These are phyloP conservation scores for Physcomitrellopsis africana DNA, from an alignment of 225 moss, liverwort and hornwort genomes.

Conservation along the genomic window DNA sequence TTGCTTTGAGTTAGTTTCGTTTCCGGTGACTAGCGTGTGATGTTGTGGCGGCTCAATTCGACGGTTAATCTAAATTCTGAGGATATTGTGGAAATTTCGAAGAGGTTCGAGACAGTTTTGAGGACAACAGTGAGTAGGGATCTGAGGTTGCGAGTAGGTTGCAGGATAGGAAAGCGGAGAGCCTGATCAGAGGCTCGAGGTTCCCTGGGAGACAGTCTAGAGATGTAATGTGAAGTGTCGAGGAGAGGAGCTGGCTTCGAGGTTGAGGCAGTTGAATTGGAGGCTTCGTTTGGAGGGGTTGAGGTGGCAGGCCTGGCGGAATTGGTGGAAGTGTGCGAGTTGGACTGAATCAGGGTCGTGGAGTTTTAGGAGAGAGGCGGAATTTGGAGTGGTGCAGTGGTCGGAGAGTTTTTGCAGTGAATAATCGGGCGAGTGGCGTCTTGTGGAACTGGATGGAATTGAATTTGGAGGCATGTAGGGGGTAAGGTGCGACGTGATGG, in stretches of 20 bases:
- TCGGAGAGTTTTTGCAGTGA: neutral
- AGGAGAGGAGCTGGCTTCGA: neutral
- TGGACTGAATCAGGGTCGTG: neutral
- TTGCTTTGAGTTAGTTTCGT: too few relatives aligned
- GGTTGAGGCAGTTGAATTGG: constrained; percentile 1
- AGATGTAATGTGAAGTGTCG: neutral
- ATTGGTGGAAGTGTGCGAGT: constrained; percentile 4
- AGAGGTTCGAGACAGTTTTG: neutral
- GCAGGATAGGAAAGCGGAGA: neutral
- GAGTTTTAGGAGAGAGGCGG: neutral
- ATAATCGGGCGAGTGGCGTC: neutral
- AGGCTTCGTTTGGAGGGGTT: neutral
- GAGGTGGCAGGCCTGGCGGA: neutral
- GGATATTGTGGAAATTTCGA: too few relatives aligned
- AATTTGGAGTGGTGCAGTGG: neutral
- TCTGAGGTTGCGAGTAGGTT: neutral
- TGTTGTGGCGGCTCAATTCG: constrained; percentile 6
- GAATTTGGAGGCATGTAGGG: neutral
- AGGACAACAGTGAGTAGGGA: neutral
- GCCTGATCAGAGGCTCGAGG: neutral
- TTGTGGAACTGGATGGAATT: neutral
- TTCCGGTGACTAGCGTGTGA: neutral
- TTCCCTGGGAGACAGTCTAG: neutral
- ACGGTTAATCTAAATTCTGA: neutral
- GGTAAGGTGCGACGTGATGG: neutral